Evolutionary conservation across 1,284 basidiomycete species (phyloP).

Genomic region (Mycena citricolor): DNA sequence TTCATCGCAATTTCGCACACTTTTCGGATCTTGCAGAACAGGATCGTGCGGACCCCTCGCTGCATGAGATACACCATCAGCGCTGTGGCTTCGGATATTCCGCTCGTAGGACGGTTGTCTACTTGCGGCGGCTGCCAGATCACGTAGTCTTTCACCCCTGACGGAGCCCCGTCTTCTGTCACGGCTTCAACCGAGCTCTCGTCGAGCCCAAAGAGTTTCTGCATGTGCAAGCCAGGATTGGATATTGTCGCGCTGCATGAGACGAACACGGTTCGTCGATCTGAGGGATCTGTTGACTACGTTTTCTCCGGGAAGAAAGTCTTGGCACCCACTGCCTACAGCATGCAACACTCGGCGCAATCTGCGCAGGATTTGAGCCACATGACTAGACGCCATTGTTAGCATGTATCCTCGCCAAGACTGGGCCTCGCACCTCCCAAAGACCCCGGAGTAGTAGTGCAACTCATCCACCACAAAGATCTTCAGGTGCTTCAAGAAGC

Average conservation of each 20-base stretch:
- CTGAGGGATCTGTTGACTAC: too few species aligned
- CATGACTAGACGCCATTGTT: constrained; percentile 50
- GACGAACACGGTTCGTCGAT: constrained; percentile 65
- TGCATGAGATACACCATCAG: constrained; percentile 85
- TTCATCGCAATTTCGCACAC: constrained; percentile 88
- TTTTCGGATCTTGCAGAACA: constrained; percentile 88
- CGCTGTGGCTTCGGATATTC: constrained; percentile 71
- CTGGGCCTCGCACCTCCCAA: constrained; percentile 69
- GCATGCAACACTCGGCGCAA: constrained; percentile 81
- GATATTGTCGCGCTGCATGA: constrained; percentile 90
- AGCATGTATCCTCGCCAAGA: neutral
- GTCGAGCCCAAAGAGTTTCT: constrained; percentile 69
- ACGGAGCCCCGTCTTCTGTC: constrained; percentile 82
- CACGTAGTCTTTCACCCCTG: constrained; percentile 76
- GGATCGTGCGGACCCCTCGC: constrained; percentile 76
- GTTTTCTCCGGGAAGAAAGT: too few species aligned
- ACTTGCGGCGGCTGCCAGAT: constrained; percentile 78
- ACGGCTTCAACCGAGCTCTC: constrained; percentile 66
- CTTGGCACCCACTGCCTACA: constrained; percentile 81
- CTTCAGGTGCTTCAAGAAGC: constrained; percentile 73
- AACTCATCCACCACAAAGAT: constrained; percentile 85
- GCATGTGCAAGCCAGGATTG: constrained; percentile 79
- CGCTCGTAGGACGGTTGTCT: constrained; percentile 41
- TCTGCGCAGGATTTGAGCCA: constrained; percentile 76
- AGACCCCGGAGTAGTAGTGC: constrained; percentile 74